These are phyloP conservation scores for Funneliformis mosseae DNA, from an alignment of 192 early-diverging fungal species.

Conservation along the genomic window DNA sequence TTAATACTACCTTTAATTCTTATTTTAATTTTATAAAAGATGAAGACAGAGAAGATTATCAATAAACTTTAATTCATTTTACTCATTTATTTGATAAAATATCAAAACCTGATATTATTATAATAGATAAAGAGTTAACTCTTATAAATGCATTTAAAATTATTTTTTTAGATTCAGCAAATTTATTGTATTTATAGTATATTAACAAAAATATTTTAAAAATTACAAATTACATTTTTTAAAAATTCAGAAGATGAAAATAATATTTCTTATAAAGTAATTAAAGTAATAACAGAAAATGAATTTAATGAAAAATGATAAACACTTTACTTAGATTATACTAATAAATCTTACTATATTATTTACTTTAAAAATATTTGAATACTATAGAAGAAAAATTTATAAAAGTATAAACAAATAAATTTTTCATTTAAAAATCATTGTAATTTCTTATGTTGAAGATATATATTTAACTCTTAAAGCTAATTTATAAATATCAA, in stretches of 20 bases:
- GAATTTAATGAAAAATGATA: slow-evolving; percentile 4
- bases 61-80: not conserved
- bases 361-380: not conserved
- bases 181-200: slow-evolving; percentile 11
- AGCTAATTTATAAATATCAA: too few relatives aligned
- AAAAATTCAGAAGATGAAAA: not conserved
- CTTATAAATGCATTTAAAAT: not conserved
- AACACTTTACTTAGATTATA: not conserved
- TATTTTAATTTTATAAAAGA: not conserved
- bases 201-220: not conserved
- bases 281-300: not conserved
- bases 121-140: not conserved
- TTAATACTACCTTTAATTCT: not conserved
- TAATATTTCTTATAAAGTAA: not conserved
- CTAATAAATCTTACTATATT: not conserved
- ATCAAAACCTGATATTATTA: not conserved
- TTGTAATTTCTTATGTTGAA: too few relatives aligned
- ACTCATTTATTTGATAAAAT: not conserved
- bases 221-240: not conserved
- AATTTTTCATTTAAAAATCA: too few relatives aligned
- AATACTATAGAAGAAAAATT: not conserved
- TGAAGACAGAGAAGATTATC: not conserved
- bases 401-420: not conserved
- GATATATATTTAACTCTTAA: too few relatives aligned
- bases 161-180: slow-evolving; percentile 4